Percentiles rank a stretch among this genome's conserved stretches.
These are phyloP conservation scores for Amphirosellinia nigrospora DNA, from an alignment of 495 filamentous ascomycete genomes.

Conservation along the genomic window DNA sequence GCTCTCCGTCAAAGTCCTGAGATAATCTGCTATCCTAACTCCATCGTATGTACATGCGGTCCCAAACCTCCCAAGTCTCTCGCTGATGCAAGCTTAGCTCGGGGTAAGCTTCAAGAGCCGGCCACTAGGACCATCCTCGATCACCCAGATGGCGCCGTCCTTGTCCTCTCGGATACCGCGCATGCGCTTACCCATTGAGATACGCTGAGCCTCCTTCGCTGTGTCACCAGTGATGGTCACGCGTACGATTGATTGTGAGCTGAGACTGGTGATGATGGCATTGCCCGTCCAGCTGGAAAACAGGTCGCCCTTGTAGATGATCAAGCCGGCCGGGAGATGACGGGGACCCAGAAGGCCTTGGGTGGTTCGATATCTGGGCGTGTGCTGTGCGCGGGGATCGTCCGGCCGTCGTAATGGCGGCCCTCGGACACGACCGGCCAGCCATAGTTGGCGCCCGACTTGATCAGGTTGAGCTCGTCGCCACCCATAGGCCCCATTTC, in stretches of 20 bases:
- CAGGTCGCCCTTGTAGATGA: constrained; percentile 47
- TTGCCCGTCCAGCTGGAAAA: constrained; percentile 46
- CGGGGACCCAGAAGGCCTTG: constrained; percentile 47
- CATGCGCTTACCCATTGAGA: constrained; percentile 44
- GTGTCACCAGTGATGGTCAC: constrained; percentile 43
- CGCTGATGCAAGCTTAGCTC: constrained; percentile 38
- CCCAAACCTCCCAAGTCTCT: constrained; percentile 38
- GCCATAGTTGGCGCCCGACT: constrained; percentile 45
- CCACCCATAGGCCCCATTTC: constrained; percentile 49
- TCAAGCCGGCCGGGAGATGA: constrained; percentile 44
- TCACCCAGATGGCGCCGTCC: constrained; percentile 45
- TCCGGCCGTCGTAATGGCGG: constrained; percentile 44
- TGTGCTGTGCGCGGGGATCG: constrained; percentile 43
- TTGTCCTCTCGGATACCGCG: constrained; percentile 42
- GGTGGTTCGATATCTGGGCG: constrained; percentile 42
- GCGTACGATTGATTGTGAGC: constrained; percentile 40
- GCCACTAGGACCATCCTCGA: constrained; percentile 42
- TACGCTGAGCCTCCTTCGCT: constrained; percentile 43
- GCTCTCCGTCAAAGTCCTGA: constrained; percentile 20
- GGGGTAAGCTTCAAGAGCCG: constrained; percentile 46
- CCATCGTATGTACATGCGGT: constrained; percentile 36
- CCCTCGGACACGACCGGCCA: constrained; percentile 46
- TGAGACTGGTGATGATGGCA: constrained; percentile 42
- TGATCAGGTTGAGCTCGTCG: constrained; percentile 47
- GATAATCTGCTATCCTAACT: constrained; percentile 23